Percentiles rank a stretch among this genome's conserved stretches.
phyloP scores from a whole-genome alignment of 768 basidiomycete genomes.

The Lentinula guzmanii region DNA sequence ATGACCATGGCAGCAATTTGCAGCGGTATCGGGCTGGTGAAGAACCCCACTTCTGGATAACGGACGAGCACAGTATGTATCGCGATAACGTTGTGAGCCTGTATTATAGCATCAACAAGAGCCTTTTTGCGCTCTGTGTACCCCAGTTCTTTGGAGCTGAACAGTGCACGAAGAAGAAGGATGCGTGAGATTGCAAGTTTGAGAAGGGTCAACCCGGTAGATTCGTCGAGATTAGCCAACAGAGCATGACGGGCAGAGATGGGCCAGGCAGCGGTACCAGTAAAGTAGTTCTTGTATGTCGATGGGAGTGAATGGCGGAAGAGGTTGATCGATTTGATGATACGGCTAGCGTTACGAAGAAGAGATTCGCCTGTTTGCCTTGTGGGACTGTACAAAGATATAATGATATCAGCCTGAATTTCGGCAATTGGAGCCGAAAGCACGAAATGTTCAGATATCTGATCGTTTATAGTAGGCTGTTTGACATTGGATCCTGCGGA shows the following conservation, averaged over 20 bases:
- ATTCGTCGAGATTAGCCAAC: slow-evolving; percentile 70
- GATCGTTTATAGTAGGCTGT: not conserved
- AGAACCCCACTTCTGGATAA: slow-evolving; percentile 84
- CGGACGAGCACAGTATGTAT: slow-evolving; percentile 79
- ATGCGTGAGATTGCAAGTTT: slow-evolving; percentile 82
- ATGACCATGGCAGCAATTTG: slow-evolving; percentile 93
- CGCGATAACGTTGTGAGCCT: slow-evolving; percentile 83
- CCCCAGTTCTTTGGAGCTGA: slow-evolving; percentile 67
- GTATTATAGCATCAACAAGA: slow-evolving; percentile 76
- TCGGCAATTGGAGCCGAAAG: slow-evolving; percentile 71
- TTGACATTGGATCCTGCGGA: slow-evolving; percentile 14
- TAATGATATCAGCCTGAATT: slow-evolving; percentile 87
- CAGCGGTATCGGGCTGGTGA: slow-evolving; percentile 82
- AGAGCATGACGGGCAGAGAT: slow-evolving; percentile 58
- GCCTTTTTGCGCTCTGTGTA: slow-evolving; percentile 65
- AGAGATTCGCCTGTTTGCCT: slow-evolving; percentile 62
- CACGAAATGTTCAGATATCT: slow-evolving; percentile 78
- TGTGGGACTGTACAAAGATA: slow-evolving; percentile 77
- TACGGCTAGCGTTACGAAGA: slow-evolving; percentile 72
- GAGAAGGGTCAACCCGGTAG: slow-evolving; percentile 75
- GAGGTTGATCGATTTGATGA: slow-evolving; percentile 71
- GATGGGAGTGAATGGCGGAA: slow-evolving; percentile 68
- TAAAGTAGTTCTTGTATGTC: slow-evolving; percentile 67
- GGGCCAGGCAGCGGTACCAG: slow-evolving; percentile 73
- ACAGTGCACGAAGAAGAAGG: slow-evolving; percentile 69